phyloP scores from a whole-genome alignment of 1,284 basidiomycete genomes.

The Filobasidium uniguttulatum region DNA sequence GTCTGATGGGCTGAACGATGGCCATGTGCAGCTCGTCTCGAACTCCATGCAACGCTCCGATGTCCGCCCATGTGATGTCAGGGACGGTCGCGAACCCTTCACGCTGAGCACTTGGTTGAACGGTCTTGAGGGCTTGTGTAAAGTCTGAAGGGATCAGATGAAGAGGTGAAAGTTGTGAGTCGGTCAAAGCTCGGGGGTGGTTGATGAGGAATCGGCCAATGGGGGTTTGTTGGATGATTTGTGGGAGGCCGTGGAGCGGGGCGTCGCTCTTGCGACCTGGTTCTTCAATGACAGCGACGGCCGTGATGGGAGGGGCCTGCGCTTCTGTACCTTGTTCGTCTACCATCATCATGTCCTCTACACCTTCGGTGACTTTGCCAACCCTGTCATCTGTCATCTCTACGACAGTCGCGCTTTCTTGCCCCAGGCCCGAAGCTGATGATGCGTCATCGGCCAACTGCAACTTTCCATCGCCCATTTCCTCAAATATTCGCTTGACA shows the following conservation, averaged over 20 bases:
- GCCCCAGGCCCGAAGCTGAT: background rate
- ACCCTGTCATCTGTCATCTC: background rate
- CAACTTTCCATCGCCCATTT: constrained; percentile 56
- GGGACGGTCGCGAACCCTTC: constrained; percentile 97
- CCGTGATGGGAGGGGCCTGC: constrained; percentile 3
- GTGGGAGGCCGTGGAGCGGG: constrained; percentile 25
- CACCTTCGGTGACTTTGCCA: constrained; percentile 9
- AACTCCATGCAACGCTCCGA: constrained; percentile 76
- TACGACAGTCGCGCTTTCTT: constrained; percentile 7
- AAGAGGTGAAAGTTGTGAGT: constrained; percentile 62
- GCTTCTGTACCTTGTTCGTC: constrained; percentile 6
- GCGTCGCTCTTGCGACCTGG: constrained; percentile 21
- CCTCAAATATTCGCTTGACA: constrained; percentile 88
- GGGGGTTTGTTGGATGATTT: constrained; percentile 46
- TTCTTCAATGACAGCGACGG: constrained; percentile 1
- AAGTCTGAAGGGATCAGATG: constrained; percentile 73
- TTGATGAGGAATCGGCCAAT: constrained; percentile 78
- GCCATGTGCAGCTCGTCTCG: constrained; percentile 93
- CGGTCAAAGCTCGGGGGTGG: constrained; percentile 65
- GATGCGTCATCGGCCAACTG: constrained; percentile 34
- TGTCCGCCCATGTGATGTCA: constrained; percentile 85
- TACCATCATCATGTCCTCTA: constrained; percentile 14
- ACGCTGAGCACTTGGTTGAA: constrained; percentile 90
- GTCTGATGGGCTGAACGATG: constrained; percentile 83
- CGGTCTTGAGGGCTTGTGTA: constrained; percentile 57